Conservation (phyloP, 805 yeast species). For the Wickerhamiella dianesei region DNA sequence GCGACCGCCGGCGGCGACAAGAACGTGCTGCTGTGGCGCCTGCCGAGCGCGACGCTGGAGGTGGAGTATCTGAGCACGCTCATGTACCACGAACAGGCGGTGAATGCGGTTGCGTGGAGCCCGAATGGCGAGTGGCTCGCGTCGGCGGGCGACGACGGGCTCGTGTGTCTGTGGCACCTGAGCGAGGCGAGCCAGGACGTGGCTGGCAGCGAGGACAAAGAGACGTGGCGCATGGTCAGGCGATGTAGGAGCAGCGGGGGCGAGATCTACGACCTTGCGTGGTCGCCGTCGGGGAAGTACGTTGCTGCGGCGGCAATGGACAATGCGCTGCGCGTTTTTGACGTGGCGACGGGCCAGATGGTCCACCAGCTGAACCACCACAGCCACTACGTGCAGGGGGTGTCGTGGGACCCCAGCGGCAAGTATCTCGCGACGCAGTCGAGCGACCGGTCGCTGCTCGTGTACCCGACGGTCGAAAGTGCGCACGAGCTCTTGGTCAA, state of each 20-base stretch:
- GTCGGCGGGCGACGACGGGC: constrained; percentile 92
- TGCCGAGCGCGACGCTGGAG: constrained; percentile 15
- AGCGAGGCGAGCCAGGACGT: constrained; percentile 9
- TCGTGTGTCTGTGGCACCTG: constrained; percentile 64
- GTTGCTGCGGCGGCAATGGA: constrained; percentile 90
- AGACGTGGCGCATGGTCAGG: constrained; percentile 54
- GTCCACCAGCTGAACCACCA: constrained; percentile 57
- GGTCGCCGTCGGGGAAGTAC: constrained; percentile 77
- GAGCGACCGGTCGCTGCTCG: constrained; percentile 70
- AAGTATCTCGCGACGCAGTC: constrained; percentile 73
- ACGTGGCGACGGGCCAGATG: constrained; percentile 42
- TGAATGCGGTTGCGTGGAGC: constrained; percentile 75
- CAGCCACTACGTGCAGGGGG: constrained; percentile 87
- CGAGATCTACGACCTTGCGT: constrained; percentile 80
- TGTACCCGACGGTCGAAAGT: constrained; percentile 36
- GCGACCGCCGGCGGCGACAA: constrained; percentile 94
- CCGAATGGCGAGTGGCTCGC: constrained; percentile 61
- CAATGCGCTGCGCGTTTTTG: constrained; percentile 59
- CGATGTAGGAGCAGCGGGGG: constrained; percentile 38
- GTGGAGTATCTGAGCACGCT: constrained; percentile 72
- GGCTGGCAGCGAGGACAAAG: constrained; percentile 42
- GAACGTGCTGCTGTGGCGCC: constrained; percentile 47
- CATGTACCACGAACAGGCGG: constrained; percentile 85
- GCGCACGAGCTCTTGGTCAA: not conserved
- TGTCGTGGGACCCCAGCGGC: constrained; percentile 83